Evolutionary conservation across 257 asterid genomes (phyloP), one percentile per base, ranked within the genome.

Genomic region (Solanum boliviense): DNA sequence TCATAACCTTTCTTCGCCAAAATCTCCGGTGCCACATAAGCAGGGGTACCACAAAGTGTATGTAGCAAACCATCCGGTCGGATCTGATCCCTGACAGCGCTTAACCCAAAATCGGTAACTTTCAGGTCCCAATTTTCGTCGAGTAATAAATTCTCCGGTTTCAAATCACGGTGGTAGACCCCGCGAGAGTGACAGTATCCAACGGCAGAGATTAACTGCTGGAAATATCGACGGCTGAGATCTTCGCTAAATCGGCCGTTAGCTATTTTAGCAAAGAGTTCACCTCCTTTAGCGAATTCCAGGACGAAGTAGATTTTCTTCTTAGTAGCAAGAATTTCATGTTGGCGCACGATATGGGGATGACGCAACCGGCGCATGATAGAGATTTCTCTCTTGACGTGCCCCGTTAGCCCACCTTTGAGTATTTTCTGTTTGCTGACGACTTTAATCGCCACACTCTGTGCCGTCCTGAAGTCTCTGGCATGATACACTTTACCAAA

Each of bases 401-500:
- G 93, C 7, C 88, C 92, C 67, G 92, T 76, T 11, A 93, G 92
- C 36, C 92, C 91, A 27, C 93, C 91, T 88, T 84, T 93, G 21
- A 75, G 76, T 23, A 95, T 79, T 11, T 92, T 92, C 76, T 87
- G 94, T 90, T 94, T 95, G 95, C 91, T 92, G 68, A 95, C 88
- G 81, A 93, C 90, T 78, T 95, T 95, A 4, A 95, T 89, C 12
- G 98, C 98, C 48, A 95, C 96, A 93, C 92, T 93, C 76, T 91
- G 92, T 8, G 93, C 95, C 72, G 92, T 89, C 32, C 78, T 86
- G 27, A 91, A 29, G 70, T 89, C 91, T 11, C 95, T 94, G 21
- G 95, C 98, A 89, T 93, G 94, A 91, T 94, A 94, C 13, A 95
- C 98, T 91, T 95, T 95, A 20, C 95, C 98, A 90, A 95, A 95